Percentiles rank a stretch among this genome's conserved stretches.
phyloP scores from a whole-genome alignment of 768 basidiomycete species.

The Coprinopsis cinerea region DNA sequence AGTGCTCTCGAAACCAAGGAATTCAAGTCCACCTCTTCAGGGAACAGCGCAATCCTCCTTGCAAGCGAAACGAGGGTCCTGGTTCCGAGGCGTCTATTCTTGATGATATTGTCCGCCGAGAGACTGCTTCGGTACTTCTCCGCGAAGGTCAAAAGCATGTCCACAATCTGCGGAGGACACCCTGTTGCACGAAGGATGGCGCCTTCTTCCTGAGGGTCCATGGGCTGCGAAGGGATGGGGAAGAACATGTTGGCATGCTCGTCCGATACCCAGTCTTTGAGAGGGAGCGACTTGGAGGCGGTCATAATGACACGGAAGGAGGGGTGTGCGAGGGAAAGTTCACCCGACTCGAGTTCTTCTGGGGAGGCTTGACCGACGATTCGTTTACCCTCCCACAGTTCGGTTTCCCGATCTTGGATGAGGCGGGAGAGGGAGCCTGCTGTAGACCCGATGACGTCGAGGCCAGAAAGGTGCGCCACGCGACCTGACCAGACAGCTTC shows the following conservation, averaged over 20 bases:
- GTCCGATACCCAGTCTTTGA: slow-evolving; percentile 64
- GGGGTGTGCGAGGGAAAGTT: slow-evolving; percentile 46
- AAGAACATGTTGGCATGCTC: slow-evolving; percentile 73
- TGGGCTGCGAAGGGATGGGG: slow-evolving; percentile 53
- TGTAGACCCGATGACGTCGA: slow-evolving; percentile 63
- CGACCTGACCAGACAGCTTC: slow-evolving; percentile 53
- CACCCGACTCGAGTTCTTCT: slow-evolving; percentile 37
- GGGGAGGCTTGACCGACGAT: slow-evolving; percentile 44
- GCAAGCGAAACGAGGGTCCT: slow-evolving; percentile 52
- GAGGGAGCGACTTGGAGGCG: slow-evolving; percentile 55
- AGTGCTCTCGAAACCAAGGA: slow-evolving; percentile 43
- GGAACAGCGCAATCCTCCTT: slow-evolving; percentile 39
- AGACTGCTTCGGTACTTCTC: slow-evolving; percentile 52
- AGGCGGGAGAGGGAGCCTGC: slow-evolving; percentile 57
- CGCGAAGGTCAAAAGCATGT: slow-evolving; percentile 46
- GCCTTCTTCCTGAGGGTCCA: slow-evolving; percentile 47
- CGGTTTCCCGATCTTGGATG: slow-evolving; percentile 55
- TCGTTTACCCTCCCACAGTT: slow-evolving; percentile 60
- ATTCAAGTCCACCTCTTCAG: slow-evolving; percentile 40
- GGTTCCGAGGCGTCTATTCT: slow-evolving; percentile 60
- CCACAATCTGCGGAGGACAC: slow-evolving; percentile 32
- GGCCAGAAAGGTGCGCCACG: slow-evolving; percentile 51
- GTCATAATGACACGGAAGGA: slow-evolving; percentile 60
- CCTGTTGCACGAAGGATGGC: slow-evolving; percentile 44
- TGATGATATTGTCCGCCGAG: slow-evolving; percentile 50